These are phyloP conservation scores for Castanea sativa DNA, from an alignment of 306 rosid genomes.

Conservation along the genomic window DNA sequence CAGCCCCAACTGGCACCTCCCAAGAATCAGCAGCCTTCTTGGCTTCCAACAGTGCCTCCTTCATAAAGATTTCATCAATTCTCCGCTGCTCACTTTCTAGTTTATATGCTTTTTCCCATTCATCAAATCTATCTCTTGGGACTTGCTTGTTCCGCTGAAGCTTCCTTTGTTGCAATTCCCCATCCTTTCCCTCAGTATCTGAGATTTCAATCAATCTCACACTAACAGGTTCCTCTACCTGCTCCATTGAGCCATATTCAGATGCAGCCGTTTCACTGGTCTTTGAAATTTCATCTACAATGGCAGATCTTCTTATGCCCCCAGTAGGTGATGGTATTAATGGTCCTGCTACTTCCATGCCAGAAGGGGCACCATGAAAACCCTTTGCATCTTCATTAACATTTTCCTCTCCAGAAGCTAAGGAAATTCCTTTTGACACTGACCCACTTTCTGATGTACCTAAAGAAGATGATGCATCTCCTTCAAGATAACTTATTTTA, in stretches of 20 bases:
- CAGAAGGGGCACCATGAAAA: slow-evolving; percentile 39
- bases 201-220: slow-evolving; percentile 41
- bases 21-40: slow-evolving; percentile 91
- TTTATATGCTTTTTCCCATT: slow-evolving; percentile 89
- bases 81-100: slow-evolving; percentile 65
- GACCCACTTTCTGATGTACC: slow-evolving; percentile 42
- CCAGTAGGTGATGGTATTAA: slow-evolving; percentile 32
- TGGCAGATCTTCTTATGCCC: slow-evolving; percentile 23
- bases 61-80: slow-evolving; percentile 86
- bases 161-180: slow-evolving; percentile 74
- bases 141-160: slow-evolving; percentile 76
- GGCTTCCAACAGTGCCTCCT: slow-evolving; percentile 92
- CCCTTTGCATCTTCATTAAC: slow-evolving; percentile 40
- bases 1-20: slow-evolving; percentile 99
- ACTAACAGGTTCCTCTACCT: slow-evolving; percentile 34
- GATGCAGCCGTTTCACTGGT: slow-evolving; percentile 27
- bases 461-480: slow-evolving; percentile 43
- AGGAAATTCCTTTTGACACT: slow-evolving; percentile 42
- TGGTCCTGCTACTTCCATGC: slow-evolving; percentile 35
- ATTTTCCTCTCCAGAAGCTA: slow-evolving; percentile 52
- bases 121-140: slow-evolving; percentile 70
- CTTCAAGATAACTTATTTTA: slow-evolving; percentile 44
- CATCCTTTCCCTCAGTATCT: slow-evolving; percentile 45
- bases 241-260: slow-evolving; percentile 39
- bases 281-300: slow-evolving; percentile 33